Percentiles rank a stretch among this genome's conserved stretches.
phyloP scores from a whole-genome alignment of 768 basidiomycete genomes.

The Lactarius deliciosus region DNA sequence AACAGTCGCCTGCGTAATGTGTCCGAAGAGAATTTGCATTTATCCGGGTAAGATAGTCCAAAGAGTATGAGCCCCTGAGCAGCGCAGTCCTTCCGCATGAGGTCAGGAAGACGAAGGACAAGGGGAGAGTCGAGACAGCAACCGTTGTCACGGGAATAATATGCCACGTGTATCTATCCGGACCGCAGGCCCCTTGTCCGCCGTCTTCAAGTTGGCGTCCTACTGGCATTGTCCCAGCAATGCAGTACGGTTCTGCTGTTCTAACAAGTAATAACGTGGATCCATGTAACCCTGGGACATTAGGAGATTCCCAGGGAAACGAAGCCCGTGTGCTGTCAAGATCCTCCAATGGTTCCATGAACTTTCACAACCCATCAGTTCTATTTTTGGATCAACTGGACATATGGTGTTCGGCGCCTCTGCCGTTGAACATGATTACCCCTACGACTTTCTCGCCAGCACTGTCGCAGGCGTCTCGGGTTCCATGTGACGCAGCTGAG shows the following conservation, averaged over 20 bases:
- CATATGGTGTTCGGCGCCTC: neutral
- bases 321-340: neutral
- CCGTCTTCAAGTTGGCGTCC: neutral
- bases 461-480: no score
- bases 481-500: no score
- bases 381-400: neutral
- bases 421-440: neutral
- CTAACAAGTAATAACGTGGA: neutral
- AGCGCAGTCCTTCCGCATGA: no score
- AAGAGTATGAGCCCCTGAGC: no score
- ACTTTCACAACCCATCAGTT: neutral
- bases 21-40: no score
- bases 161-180: neutral
- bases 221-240: neutral
- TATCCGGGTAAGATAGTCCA: no score
- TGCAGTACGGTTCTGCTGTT: neutral
- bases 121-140: no score
- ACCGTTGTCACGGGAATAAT: no score
- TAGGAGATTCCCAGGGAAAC: neutral
- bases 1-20: no score
- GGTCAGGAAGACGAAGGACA: no score
- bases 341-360: neutral
- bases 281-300: neutral
- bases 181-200: neutral
- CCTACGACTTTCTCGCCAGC: no score